Base-by-base conservation (phyloP, 1,284 basidiomycete species). In the Cutaneotrichosporon daszewskae region DNA sequence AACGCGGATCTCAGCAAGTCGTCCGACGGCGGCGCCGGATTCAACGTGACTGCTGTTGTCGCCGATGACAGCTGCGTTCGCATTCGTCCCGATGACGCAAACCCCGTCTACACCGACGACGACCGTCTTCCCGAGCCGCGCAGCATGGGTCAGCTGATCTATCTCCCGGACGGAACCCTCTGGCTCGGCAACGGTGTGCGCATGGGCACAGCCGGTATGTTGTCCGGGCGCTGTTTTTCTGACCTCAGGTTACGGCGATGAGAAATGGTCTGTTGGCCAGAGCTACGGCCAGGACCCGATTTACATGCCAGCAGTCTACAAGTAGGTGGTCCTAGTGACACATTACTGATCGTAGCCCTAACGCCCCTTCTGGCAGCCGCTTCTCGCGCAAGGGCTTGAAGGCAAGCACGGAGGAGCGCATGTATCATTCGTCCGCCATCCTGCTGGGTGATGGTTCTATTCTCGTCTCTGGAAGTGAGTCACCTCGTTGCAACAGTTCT, bases 351-450 rank as follows among this genome's bases (percentile, higher is more conserved):
- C 4, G 16, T 19, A 35, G 90, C 62, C 87, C 42, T 74, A 77
- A 33, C 75, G 79, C 43, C 70, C 81, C 34, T 57, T 31, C 72
- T 27, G 87, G 87, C 36, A 74, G 72, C 18, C 79, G 85, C 25
- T 91, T 87, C 84, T 58, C 51, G 18, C 79, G 78, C 42, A 67
- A 74, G 3, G 83, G 85, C 8, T 78, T 95, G 26, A 79, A 90
- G 23, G 50, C 56, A 11, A 81, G 82, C 4, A 76, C 67, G 11
- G 81, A 88, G 48, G 72, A 87, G 44, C 80, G 89, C 53, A 74
- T 94, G 57, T 92, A 94, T 72, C 89, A 94, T 71, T 90, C 87
- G 2, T 80, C 81, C 5, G 88, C 87, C 9, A 76, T 94, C 14
- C 79, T 96, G 23, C 82, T 96, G 23, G 81, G 88, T 13, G 87